Evolutionary conservation across 2,329 filamentous ascomycete genomes (phyloP).

Genomic region (Ophiostoma quercus): DNA sequence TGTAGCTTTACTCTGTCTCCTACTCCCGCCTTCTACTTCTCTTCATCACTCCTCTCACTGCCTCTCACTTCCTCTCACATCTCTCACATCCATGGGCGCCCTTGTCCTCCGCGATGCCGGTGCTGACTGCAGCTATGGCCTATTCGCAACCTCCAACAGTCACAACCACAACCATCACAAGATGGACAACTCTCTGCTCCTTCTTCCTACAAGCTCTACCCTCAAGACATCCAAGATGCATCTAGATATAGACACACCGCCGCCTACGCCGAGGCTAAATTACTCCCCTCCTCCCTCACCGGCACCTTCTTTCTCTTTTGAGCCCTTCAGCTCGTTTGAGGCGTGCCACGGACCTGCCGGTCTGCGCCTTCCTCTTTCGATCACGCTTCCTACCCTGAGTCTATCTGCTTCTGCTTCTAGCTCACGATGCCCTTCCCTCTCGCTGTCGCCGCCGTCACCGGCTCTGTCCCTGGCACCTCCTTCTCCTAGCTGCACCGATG

Average conservation of each 20-base stretch:
- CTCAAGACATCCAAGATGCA: background rate
- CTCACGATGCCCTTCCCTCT: background rate
- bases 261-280: background rate
- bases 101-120: slow-evolving; percentile 6
- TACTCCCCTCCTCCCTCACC: slow-evolving; percentile 5
- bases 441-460: background rate
- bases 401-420: background rate
- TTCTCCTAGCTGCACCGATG: background rate
- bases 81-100: slow-evolving; percentile 4
- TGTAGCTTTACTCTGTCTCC: too few species aligned
- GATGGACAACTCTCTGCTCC: background rate
- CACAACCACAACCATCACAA: background rate
- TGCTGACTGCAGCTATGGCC: slow-evolving; percentile 1
- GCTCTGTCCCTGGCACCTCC: background rate
- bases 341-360: background rate
- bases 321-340: background rate
- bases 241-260: slow-evolving; percentile 7
- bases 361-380: background rate
- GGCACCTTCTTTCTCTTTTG: background rate
- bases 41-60: background rate
- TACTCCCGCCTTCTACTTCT: too few species aligned
- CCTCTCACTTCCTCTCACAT: background rate
- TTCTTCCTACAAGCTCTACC: background rate
- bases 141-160: background rate
- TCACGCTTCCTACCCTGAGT: background rate